phyloP scores from a whole-genome alignment of 371 early-diverging fungal genomes.

The Mucor plumbeus region DNA sequence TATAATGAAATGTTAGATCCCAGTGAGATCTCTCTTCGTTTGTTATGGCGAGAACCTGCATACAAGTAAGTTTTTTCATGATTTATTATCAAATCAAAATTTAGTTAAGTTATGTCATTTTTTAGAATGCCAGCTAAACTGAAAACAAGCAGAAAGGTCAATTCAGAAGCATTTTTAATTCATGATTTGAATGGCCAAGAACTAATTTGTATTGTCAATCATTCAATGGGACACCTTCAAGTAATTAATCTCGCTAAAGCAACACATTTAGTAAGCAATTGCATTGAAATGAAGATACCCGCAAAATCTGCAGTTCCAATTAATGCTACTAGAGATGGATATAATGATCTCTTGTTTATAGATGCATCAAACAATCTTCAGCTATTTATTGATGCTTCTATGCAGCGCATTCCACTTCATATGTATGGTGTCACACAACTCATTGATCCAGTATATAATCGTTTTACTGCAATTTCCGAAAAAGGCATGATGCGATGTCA shows the following conservation, averaged over 20 bases:
- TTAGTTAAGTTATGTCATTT: neutral
- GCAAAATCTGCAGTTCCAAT: slow-evolving; percentile 44
- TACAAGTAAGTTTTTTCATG: slow-evolving; percentile 13
- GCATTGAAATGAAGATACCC: slow-evolving; percentile 36
- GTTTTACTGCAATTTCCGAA: slow-evolving; percentile 42
- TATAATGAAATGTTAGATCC: slow-evolving; percentile 14
- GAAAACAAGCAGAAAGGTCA: slow-evolving; percentile 4
- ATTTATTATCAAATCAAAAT: no score
- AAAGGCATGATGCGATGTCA: slow-evolving; percentile 41
- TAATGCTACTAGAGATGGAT: slow-evolving; percentile 45
- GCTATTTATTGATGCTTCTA: slow-evolving; percentile 15
- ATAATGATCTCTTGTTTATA: slow-evolving; percentile 46
- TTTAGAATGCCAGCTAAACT: neutral
- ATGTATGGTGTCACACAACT: slow-evolving; percentile 26
- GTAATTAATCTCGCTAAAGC: slow-evolving; percentile 18
- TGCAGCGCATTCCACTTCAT: slow-evolving; percentile 7
- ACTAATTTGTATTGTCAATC: slow-evolving; percentile 46
- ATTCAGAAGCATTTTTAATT: slow-evolving; percentile 31
- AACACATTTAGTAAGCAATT: neutral
- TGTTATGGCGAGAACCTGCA: slow-evolving; percentile 37
- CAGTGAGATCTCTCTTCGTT: slow-evolving; percentile 36
- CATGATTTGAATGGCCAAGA: slow-evolving; percentile 35
- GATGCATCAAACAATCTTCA: slow-evolving; percentile 10
- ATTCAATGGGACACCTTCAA: slow-evolving; percentile 16
- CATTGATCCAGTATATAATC: slow-evolving; percentile 52